Conservation (phyloP, 108 stramenopile species). For the Fragilariopsis cylindrus region DNA sequence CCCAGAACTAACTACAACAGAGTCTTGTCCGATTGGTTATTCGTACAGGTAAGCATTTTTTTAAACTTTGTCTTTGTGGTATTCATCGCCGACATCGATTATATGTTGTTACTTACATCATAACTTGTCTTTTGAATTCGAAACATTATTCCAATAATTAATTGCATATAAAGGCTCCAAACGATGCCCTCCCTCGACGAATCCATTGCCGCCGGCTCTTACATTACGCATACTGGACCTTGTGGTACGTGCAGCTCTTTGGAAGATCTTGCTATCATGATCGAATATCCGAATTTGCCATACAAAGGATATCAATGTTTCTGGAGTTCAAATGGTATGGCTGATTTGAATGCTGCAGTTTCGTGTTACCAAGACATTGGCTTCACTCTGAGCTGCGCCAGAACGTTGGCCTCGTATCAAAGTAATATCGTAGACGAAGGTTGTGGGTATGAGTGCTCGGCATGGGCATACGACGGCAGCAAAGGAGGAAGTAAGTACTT, state of each 20-base stretch:
- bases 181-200: constrained; percentile 1
- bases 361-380: constrained; percentile 11
- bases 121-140: neutral
- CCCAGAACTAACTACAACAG: neutral
- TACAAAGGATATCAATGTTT: constrained; percentile 9
- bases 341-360: neutral
- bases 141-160: neutral
- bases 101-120: neutral
- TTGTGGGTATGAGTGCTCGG: constrained; percentile 8
- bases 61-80: neutral
- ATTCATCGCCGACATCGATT: neutral
- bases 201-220: neutral
- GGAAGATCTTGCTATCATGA: constrained; percentile 12
- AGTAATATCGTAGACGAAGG: neutral
- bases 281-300: constrained; percentile 5
- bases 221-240: constrained; percentile 12
- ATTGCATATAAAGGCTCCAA: neutral
- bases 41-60: constrained; percentile 8
- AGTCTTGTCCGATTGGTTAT: neutral
- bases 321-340: constrained; percentile 3
- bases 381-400: constrained; percentile 5
- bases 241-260: constrained; percentile 17
- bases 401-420: constrained; percentile 5
- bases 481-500: neutral
- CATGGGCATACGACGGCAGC: constrained; percentile 3